phyloP scores from a whole-genome alignment of 148 eudicot species.

The Tetragonia tetragonoides region DNA sequence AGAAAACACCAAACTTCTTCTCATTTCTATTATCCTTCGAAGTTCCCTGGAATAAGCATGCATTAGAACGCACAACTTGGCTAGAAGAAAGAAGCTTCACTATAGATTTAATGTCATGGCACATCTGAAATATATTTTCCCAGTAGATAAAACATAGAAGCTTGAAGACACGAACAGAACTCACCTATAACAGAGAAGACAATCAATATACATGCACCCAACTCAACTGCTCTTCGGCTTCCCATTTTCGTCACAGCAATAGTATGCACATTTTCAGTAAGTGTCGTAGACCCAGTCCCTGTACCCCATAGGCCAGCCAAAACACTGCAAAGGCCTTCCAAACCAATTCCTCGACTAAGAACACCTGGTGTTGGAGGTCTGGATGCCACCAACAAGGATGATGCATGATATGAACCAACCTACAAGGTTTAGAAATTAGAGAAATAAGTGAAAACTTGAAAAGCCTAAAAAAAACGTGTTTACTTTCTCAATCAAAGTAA shows the following conservation, averaged over 20 bases:
- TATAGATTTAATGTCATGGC: too few species aligned
- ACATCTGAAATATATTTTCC: too few species aligned
- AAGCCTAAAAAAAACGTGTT: background rate
- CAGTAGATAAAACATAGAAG: background rate
- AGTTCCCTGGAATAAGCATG: background rate
- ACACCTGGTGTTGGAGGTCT: constrained; percentile 95
- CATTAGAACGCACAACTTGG: too few species aligned
- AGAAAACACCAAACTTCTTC: background rate
- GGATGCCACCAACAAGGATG: constrained; percentile 90
- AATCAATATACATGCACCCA: constrained; percentile 79
- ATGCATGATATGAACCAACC: constrained; percentile 97
- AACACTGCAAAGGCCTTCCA: constrained; percentile 84
- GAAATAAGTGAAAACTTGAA: constrained; percentile 11
- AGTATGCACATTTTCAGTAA: constrained; percentile 93
- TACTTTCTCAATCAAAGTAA: background rate
- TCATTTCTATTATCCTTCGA: background rate
- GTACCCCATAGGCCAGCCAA: constrained; percentile 98
- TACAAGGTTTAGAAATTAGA: constrained; percentile 23
- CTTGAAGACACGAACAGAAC: constrained; percentile 18
- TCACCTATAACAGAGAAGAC: constrained; percentile 81
- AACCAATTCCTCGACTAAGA: constrained; percentile 87
- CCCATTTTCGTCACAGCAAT: constrained; percentile 99
- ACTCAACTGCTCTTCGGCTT: constrained; percentile 89
- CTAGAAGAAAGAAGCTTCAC: background rate
- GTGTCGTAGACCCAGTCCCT: constrained; percentile 88